Conservation (phyloP, 192 early-diverging fungal genomes). For the Obelidium mucronatum region DNA sequence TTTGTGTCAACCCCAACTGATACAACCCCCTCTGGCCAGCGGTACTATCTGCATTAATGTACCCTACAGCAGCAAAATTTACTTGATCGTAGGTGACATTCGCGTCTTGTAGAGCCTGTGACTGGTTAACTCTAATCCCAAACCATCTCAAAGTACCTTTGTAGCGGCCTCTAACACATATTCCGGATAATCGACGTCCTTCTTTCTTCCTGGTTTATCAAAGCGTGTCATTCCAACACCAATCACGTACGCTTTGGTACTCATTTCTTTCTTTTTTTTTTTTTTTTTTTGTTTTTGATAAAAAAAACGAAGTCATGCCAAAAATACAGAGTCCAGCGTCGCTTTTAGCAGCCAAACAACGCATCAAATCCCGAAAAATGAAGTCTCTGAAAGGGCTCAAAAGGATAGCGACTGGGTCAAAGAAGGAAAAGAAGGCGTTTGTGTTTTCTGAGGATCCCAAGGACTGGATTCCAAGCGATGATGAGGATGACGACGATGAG, state of each 20-base stretch:
- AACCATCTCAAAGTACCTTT: conserved; percentile 48
- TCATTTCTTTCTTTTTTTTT: conserved; percentile 4
- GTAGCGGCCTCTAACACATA: conserved; percentile 58
- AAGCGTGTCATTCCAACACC: conserved; percentile 50
- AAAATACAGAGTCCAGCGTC: neutral
- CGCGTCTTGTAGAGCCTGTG: conserved; percentile 73
- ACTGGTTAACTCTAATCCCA: no score
- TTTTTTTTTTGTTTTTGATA: conserved; percentile 1
- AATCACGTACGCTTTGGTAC: conserved; percentile 34
- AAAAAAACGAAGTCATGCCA: neutral
- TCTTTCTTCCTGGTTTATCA: conserved; percentile 41
- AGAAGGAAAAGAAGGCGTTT: neutral
- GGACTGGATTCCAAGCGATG: conserved; percentile 4
- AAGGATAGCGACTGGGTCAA: neutral
- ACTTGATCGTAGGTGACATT: conserved; percentile 71
- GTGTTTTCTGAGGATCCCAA: neutral
- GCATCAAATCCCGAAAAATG: neutral
- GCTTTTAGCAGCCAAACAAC: neutral
- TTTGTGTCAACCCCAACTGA: conserved; percentile 36
- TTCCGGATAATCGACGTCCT: conserved; percentile 48
- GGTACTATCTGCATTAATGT: conserved; percentile 60
- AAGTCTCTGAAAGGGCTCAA: neutral
- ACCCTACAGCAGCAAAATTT: conserved; percentile 55
- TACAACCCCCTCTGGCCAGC: conserved; percentile 70
- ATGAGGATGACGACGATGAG: neutral